These are phyloP conservation scores for Fraxinus paxiana DNA, from an alignment of 305 asterid genomes.

Conservation along the genomic window DNA sequence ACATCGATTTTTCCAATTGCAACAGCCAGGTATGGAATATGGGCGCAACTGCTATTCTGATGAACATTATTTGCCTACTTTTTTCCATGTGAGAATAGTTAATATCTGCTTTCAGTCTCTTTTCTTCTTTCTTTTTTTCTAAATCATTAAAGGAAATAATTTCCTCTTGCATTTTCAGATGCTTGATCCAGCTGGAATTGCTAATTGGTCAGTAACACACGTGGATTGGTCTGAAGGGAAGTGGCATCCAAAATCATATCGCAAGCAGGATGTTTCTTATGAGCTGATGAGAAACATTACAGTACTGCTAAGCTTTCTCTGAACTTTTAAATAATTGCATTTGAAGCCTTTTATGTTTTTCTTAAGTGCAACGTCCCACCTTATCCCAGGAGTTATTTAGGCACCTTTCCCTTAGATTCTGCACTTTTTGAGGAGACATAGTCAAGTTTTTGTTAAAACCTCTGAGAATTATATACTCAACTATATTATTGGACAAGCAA, in stretches of 20 bases:
- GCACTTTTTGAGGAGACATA: not conserved
- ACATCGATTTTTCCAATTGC: conserved; percentile 30
- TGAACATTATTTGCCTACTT: conserved; percentile 74
- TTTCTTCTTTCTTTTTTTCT: not conserved
- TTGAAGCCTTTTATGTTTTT: not conserved
- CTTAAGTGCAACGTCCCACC: not conserved
- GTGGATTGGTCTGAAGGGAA: conserved; percentile 64
- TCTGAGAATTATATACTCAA: not conserved
- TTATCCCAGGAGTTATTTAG: not conserved
- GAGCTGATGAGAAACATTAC: conserved; percentile 45
- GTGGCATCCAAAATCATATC: conserved; percentile 56
- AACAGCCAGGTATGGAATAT: conserved; percentile 75
- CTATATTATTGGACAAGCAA: not conserved
- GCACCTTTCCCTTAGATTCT: not conserved
- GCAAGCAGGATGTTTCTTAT: conserved; percentile 31
- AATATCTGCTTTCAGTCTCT: conserved; percentile 6
- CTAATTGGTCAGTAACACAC: conserved; percentile 54
- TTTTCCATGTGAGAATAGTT: conserved; percentile 53
- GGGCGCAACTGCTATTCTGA: conserved; percentile 67
- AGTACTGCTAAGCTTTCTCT: conserved; percentile 26
- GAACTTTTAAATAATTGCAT: not conserved
- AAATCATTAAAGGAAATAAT: not conserved
- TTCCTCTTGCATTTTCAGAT: conserved; percentile 27
- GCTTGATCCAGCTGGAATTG: conserved; percentile 44
- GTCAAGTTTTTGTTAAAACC: not conserved